Evolutionary conservation across 2,329 filamentous ascomycete genomes (phyloP).

Genomic region (Diplodia seriata): DNA sequence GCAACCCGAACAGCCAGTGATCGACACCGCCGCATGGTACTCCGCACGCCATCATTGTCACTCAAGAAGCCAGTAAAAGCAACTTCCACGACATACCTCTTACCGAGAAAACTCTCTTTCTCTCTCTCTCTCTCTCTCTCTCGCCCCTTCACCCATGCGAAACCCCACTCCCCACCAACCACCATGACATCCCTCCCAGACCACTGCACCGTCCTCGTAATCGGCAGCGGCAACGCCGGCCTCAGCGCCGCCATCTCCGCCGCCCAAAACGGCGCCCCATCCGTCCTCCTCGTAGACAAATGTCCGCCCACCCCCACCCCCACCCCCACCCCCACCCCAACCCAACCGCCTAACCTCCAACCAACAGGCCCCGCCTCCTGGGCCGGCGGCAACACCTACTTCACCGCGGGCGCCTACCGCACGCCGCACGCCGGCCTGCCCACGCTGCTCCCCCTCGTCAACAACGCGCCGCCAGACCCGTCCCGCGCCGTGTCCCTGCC

Average conservation of each 20-base stretch:
- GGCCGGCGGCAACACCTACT: constrained; percentile 70
- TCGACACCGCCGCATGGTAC: too few relatives aligned
- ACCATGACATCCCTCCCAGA: background rate
- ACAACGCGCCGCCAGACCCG: constrained; percentile 55
- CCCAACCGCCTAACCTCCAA: background rate
- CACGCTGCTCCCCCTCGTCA: constrained; percentile 67
- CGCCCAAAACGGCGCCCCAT: constrained; percentile 45
- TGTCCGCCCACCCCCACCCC: constrained; percentile 49
- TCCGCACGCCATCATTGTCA: too few relatives aligned
- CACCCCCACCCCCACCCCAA: too few relatives aligned
- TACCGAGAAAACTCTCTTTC: too few relatives aligned
- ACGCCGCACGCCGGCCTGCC: constrained; percentile 61
- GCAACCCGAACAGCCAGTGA: too few relatives aligned
- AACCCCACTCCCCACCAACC: too few relatives aligned
- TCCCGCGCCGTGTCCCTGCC: constrained; percentile 63
- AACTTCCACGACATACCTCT: too few relatives aligned
- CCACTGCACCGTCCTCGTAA: constrained; percentile 56
- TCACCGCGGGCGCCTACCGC: constrained; percentile 70
- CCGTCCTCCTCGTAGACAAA: constrained; percentile 66
- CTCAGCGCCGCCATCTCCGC: constrained; percentile 67
- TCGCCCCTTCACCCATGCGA: too few relatives aligned
- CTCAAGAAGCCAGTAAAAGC: too few relatives aligned
- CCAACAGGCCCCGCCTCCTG: constrained; percentile 49
- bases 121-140: too few relatives aligned
- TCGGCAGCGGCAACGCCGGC: constrained; percentile 70